phyloP scores from a whole-genome alignment of 257 asterid species.

The Capsicum rhomboideum region DNA sequence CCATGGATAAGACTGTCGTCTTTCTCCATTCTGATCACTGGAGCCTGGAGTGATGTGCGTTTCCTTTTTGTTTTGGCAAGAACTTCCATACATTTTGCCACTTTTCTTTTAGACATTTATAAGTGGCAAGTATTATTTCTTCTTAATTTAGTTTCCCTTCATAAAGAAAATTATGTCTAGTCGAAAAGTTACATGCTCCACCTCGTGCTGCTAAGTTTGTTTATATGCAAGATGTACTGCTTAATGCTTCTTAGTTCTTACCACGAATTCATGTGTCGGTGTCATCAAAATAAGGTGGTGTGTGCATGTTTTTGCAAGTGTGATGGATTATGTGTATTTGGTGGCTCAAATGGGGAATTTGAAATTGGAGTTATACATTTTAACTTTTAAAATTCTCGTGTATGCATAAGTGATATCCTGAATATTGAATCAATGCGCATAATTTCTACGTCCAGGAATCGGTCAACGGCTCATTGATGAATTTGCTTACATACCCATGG shows the following conservation, averaged over 20 bases:
- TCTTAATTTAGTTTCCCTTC: not conserved
- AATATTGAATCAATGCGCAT: not conserved
- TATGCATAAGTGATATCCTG: not conserved
- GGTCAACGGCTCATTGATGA: slow-evolving; percentile 65
- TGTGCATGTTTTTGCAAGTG: not conserved
- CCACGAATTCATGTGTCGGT: not conserved
- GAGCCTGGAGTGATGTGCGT: not conserved
- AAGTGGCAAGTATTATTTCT: not conserved
- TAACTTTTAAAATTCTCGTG: not conserved
- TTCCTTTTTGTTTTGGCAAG: not conserved
- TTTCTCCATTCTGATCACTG: not conserved
- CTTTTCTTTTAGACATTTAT: not conserved
- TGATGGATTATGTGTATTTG: not conserved
- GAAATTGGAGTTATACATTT: not conserved
- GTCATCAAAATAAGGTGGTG: not conserved
- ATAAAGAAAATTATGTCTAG: not conserved
- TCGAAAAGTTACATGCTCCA: not conserved
- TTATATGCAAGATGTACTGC: not conserved
- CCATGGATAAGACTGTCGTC: not conserved
- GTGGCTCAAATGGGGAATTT: not conserved
- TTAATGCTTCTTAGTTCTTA: not conserved
- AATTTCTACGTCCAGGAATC: slow-evolving; percentile 57
- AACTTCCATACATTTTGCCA: not conserved
- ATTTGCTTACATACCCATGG: slow-evolving; percentile 83
- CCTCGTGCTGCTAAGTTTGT: not conserved